These are phyloP conservation scores for Taxawa tesnikishii DNA, from an alignment of 2,329 filamentous ascomycete species.

Conservation along the genomic window DNA sequence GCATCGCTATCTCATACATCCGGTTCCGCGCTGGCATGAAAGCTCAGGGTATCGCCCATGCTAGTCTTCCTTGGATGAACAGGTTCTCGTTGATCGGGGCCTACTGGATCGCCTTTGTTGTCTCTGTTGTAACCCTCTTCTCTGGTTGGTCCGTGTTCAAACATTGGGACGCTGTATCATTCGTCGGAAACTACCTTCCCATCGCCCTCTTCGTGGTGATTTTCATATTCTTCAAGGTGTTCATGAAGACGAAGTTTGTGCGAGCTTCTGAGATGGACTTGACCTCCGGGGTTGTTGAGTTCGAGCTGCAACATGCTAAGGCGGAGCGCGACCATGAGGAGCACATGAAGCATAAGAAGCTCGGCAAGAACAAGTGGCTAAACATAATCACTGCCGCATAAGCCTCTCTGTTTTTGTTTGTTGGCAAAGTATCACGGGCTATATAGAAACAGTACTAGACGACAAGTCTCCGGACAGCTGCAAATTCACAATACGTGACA, in stretches of 20 bases:
- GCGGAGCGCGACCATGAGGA: too few species aligned
- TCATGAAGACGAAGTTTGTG: constrained; percentile 2
- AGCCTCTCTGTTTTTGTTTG: too few species aligned
- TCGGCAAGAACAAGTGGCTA: too few species aligned
- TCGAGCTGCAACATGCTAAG: too few species aligned
- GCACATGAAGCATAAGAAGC: too few species aligned
- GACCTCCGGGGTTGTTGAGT: too few species aligned
- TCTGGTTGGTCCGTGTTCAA: background rate
- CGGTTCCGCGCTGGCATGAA: background rate
- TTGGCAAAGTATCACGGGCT: too few species aligned
- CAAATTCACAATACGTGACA: too few species aligned
- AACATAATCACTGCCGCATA: too few species aligned
- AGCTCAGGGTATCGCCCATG: background rate
- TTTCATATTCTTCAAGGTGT: constrained; percentile 2
- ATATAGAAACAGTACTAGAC: too few species aligned
- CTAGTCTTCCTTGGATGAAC: background rate
- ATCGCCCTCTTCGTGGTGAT: constrained; percentile 2
- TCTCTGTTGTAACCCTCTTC: background rate
- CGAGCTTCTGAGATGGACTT: constrained; percentile 15
- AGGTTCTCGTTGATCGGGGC: background rate
- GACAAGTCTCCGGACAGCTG: too few species aligned
- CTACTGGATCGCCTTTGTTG: background rate
- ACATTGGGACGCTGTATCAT: background rate
- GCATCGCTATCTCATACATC: background rate
- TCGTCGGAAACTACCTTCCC: constrained; percentile 1